Evolutionary conservation across 2,329 filamentous ascomycete genomes (phyloP).

Genomic region (Ophiocordyceps australis): DNA sequence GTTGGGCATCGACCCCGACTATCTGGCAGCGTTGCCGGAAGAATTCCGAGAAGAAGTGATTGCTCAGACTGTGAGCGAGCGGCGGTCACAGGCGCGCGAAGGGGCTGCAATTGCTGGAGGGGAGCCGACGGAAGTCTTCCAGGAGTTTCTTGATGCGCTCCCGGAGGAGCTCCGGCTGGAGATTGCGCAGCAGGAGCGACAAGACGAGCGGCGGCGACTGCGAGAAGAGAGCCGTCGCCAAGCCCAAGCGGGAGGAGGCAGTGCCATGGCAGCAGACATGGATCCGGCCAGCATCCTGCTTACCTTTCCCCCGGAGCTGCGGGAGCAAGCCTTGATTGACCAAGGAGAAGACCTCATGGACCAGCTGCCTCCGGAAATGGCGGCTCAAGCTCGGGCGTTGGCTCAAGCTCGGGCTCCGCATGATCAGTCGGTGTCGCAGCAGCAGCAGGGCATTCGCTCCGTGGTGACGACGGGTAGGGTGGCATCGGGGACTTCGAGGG

Average conservation of each 20-base stretch:
- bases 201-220: slow-evolving; percentile 74
- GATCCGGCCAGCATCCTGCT: slow-evolving; percentile 84
- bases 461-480: slow-evolving; percentile 12
- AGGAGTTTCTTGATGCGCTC: slow-evolving; percentile 84
- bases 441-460: slow-evolving; percentile 11
- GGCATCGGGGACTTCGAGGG: slow-evolving; percentile 9
- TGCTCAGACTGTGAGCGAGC: slow-evolving; percentile 69
- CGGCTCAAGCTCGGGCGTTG: slow-evolving; percentile 67
- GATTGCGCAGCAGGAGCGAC: slow-evolving; percentile 75
- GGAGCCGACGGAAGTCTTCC: slow-evolving; percentile 69
- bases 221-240: slow-evolving; percentile 64
- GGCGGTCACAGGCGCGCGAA: slow-evolving; percentile 59
- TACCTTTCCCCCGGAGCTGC: slow-evolving; percentile 68
- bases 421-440: slow-evolving; percentile 9
- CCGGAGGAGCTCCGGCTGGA: slow-evolving; percentile 82
- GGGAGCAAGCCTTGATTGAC: slow-evolving; percentile 77
- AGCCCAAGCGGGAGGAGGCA: slow-evolving; percentile 34
- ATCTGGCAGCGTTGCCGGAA: slow-evolving; percentile 91
- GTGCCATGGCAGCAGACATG: slow-evolving; percentile 49
- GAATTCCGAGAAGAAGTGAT: slow-evolving; percentile 94
- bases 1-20: slow-evolving; percentile 85
- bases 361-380: slow-evolving; percentile 68
- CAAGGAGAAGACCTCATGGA: slow-evolving; percentile 79
- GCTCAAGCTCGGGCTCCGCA: slow-evolving; percentile 36
- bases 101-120: slow-evolving; percentile 49